phyloP scores from a whole-genome alignment of 2,329 filamentous ascomycete species.

The Monosporascus sp. region DNA sequence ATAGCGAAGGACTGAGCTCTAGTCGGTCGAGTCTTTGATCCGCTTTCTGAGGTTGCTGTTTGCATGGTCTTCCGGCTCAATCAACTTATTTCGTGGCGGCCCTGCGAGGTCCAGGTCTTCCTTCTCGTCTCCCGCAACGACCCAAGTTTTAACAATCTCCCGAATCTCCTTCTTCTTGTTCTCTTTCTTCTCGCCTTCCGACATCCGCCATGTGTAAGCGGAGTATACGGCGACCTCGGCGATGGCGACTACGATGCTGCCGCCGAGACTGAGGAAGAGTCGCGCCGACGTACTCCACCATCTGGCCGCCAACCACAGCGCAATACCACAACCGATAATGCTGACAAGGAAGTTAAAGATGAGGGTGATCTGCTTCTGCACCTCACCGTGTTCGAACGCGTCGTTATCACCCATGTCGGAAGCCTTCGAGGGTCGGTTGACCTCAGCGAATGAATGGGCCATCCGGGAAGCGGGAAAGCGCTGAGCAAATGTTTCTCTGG shows the following conservation, averaged over 20 bases:
- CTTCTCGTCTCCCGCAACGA: conserved; percentile 40
- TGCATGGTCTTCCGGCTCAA: conserved; percentile 3
- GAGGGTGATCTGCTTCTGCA: conserved; percentile 75
- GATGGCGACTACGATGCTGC: conserved; percentile 63
- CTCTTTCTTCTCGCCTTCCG: conserved; percentile 61
- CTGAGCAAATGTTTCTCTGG: conserved; percentile 53
- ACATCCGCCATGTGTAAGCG: conserved; percentile 67
- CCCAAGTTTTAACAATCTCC: conserved; percentile 68
- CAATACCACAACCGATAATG: conserved; percentile 70
- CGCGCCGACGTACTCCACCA: conserved; percentile 71
- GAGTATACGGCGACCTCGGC: conserved; percentile 75
- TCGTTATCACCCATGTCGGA: conserved; percentile 54
- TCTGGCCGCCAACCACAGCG: conserved; percentile 70
- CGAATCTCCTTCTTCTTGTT: conserved; percentile 57
- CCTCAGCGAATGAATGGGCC: conserved; percentile 51
- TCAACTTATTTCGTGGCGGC: conserved; percentile 2
- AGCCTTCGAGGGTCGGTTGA: conserved; percentile 40
- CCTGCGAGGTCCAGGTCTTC: conserved; percentile 17
- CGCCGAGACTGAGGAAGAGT: conserved; percentile 65
- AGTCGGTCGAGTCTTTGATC: conserved; percentile 5
- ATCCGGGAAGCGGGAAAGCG: conserved; percentile 48
- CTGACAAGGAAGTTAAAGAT: conserved; percentile 89
- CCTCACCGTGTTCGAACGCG: conserved; percentile 58
- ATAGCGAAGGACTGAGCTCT: neutral
- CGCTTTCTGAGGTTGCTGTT: conserved; percentile 15